Base-by-base conservation (phyloP, 805 yeast species). In the Hanseniaspora pseudoguilliermondii region DNA sequence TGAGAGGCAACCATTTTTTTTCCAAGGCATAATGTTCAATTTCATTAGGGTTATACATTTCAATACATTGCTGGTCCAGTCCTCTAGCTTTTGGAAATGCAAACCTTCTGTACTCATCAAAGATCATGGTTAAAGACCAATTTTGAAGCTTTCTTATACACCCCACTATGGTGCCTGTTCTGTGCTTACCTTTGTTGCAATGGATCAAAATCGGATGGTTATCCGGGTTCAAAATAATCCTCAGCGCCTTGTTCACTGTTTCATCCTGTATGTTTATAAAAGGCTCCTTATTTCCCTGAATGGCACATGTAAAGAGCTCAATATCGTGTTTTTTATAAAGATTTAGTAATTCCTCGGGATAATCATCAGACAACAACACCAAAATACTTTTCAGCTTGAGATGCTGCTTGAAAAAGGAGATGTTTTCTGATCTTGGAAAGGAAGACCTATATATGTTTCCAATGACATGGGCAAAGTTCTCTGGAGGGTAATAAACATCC, bases 121-220 rank as follows among this genome's bases (percentile, higher is more conserved):
- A 89, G 20, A 91, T 93, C 81, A 91, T 86, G 1, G 96, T 84
- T 60, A 89, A 69, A 2, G 95, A 83, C 98, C 98, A 93, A 58
- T 83, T 81, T 65, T 91, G 97, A 54, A 90, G 70, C 62, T 93
- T 75, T 58, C 98, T 72, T 36, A 93, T 75, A 65, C 96, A 91
- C 2, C 98, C 98, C 34, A 93, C 90, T 16, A 93, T 74, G 68
- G 97, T 93, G 0, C 98, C 98, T 0, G 98, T 93, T 62, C 98
- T 76, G 68, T 93, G 98, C 67, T 91, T 93, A 11, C 98, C 98
- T 58, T 96, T 73, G 70, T 93, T 93, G 70, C 98, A 93, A 68
- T 93, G 98, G 46, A 93, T 86, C 60, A 93, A 72, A 13, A 93
- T 73, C 1, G 98, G 98, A 57, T 89, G 97, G 68, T 93, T 91